These are phyloP conservation scores for Ophiostoma ulmi DNA, from an alignment of 2,329 filamentous ascomycete genomes.

Conservation along the genomic window DNA sequence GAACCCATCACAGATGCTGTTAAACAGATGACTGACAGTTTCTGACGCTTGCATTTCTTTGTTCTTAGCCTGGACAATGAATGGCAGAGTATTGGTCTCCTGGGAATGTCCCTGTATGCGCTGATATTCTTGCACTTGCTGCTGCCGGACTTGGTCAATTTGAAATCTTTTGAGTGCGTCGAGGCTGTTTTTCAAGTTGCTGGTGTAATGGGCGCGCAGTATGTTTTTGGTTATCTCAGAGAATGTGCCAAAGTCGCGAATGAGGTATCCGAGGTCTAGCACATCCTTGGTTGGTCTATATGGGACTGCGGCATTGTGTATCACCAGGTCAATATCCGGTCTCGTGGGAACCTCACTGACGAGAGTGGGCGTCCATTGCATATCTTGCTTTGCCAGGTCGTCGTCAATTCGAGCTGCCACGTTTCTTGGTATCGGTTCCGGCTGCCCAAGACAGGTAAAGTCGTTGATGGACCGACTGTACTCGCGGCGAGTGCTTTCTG, in stretches of 20 bases:
- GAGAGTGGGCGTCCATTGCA: too few relatives aligned
- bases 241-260: neutral
- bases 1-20: neutral
- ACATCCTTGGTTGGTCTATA: neutral
- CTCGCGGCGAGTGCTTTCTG: too few relatives aligned
- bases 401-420: too few relatives aligned
- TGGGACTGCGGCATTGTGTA: too few relatives aligned
- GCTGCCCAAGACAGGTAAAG: too few relatives aligned
- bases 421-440: too few relatives aligned
- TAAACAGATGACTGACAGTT: neutral
- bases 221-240: neutral
- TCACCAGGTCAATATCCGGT: too few relatives aligned
- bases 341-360: too few relatives aligned
- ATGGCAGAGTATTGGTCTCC: neutral
- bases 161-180: neutral
- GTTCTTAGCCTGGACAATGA: neutral
- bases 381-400: too few relatives aligned
- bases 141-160: neutral
- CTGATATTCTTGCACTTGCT: neutral
- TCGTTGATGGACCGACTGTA: too few relatives aligned
- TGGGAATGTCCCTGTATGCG: neutral
- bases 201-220: neutral
- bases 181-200: neutral
- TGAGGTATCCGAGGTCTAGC: neutral
- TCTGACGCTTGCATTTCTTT: neutral